Base-by-base conservation (phyloP, 1,284 basidiomycete species). In the Cerioporus squamosus region DNA sequence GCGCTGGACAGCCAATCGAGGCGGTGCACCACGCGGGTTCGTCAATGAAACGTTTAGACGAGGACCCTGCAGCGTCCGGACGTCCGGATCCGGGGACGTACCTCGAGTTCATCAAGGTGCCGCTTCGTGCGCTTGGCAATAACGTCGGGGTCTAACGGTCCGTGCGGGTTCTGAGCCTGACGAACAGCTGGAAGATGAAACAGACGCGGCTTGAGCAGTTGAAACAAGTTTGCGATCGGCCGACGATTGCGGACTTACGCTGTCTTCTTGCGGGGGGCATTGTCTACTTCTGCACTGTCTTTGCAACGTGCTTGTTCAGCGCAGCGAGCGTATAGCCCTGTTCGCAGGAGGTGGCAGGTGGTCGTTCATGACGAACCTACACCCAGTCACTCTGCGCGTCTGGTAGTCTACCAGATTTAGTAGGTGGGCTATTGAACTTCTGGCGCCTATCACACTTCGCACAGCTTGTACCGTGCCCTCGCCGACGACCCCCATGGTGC, bases 81-180 rank as follows among this genome's bases (percentile, higher is more conserved):
- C 44, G 47, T 22, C 10, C 7, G 18, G 10, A 2, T 17, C 14
- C 40, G 33, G 45, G 55, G 26, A 40, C 62, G 36, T 66, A 91
- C 91, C 79, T 94, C 91, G 47, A 94, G 86, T 69, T 94, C 92
- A 62, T 91, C 90, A 17, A 94, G 81, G 71, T 89, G 90, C 47
- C 86, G 77, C 73, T 83, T 87, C 18, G 83, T 89, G 58, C 92
- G 83, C 69, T 89, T 91, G 10, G 86, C 84, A 54, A 93, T 79
- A 43, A 89, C 73, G 56, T 91, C 89, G 1, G 84, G 78, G 17
- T 86, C 78, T 23, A 88, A 60, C 8, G 65, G 64, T 10, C 61
- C 55, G 22, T 68, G 62, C n/a, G 69, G 55, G 33, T 66, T 62
- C 51, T 75, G 74, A 8, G 74, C 75, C 63, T 82, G 80, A 33